Conservation (phyloP, 768 basidiomycete species). For the Lactarius deliciosus region DNA sequence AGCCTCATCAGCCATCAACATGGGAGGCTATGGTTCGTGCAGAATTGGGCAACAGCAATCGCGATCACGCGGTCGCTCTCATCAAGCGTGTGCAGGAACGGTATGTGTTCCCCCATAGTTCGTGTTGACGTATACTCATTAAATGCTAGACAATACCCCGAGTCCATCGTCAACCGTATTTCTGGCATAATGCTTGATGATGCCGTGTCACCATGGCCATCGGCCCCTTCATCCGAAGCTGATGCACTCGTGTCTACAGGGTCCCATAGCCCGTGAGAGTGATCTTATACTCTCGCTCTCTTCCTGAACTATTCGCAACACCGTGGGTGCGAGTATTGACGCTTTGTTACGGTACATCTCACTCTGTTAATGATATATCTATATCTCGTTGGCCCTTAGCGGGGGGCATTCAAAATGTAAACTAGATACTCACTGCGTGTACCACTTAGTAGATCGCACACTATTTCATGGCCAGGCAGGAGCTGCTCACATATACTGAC, state of each 20-base stretch:
- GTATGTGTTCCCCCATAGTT: constrained; percentile 39
- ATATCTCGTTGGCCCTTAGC: constrained; percentile 6
- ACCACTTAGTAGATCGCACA: constrained; percentile 21
- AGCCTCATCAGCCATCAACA: constrained; percentile 66
- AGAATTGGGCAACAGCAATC: constrained; percentile 78
- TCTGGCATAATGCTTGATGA: constrained; percentile 80
- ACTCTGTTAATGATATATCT: constrained; percentile 18
- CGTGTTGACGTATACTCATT: constrained; percentile 23
- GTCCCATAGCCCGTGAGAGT: constrained; percentile 22
- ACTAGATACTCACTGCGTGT: constrained; percentile 13
- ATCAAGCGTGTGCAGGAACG: constrained; percentile 71
- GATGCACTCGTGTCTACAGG: constrained; percentile 5
- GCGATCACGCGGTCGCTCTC: constrained; percentile 64
- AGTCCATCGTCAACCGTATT: constrained; percentile 76
- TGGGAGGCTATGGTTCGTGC: constrained; percentile 96
- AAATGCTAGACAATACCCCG: constrained; percentile 61
- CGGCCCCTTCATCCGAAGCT: constrained; percentile 22
- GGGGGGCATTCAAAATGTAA: constrained; percentile 23
- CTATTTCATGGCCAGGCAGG: constrained; percentile 1
- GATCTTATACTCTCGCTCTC: background rate
- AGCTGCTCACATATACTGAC: constrained; percentile 6
- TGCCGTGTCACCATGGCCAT: constrained; percentile 47
- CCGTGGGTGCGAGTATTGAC: background rate
- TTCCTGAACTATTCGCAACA: background rate
- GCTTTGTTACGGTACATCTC: constrained; percentile 3